A percentile compares a stretch with the other conserved stretches of the same genome.
Conservation (phyloP, 176 grass and related monocot species). For the Triticum turgidum region DNA sequence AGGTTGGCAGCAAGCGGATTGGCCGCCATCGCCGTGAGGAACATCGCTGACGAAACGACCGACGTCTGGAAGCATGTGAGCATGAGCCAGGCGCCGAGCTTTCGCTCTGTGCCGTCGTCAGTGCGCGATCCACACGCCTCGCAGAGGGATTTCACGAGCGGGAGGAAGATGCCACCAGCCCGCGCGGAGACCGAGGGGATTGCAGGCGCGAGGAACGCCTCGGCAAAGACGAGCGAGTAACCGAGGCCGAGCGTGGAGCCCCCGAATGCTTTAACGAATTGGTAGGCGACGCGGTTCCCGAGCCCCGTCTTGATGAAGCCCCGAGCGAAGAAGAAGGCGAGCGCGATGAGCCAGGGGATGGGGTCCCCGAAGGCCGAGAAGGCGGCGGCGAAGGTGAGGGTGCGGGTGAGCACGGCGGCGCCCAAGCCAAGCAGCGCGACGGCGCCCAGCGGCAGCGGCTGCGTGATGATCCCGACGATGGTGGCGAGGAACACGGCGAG, state of each 20-base stretch:
- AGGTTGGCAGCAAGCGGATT: conserved; percentile 91
- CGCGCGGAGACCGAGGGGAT: conserved; percentile 91
- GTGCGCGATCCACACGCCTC: conserved; percentile 71
- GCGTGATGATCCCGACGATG: conserved; percentile 95
- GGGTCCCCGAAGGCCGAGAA: conserved; percentile 98
- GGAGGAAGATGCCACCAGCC: conserved; percentile 89
- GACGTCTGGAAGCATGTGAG: conserved; percentile 98
- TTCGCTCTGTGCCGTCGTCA: conserved; percentile 69
- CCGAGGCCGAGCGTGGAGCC: conserved; percentile 85
- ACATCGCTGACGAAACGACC: conserved; percentile 88
- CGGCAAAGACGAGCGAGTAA: conserved; percentile 88
- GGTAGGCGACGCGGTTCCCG: conserved; percentile 78
- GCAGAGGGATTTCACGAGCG: conserved; percentile 86
- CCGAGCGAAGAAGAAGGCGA: conserved; percentile 97
- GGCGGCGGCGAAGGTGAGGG: conserved; percentile 81
- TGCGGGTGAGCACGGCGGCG: conserved; percentile 77
- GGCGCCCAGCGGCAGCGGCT: conserved; percentile 94
- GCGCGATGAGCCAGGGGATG: conserved; percentile 98
- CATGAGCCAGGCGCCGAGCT: conserved; percentile 94
- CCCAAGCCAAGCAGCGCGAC: conserved; percentile 91
- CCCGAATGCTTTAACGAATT: conserved; percentile 83
- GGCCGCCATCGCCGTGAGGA: conserved; percentile 91
- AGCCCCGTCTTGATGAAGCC: conserved; percentile 97
- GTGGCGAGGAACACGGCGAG: conserved; percentile 91
- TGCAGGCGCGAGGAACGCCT: conserved; percentile 86